Evolutionary conservation across 2,329 filamentous ascomycete genomes (phyloP).

Genomic region (Cryphonectria japonica): DNA sequence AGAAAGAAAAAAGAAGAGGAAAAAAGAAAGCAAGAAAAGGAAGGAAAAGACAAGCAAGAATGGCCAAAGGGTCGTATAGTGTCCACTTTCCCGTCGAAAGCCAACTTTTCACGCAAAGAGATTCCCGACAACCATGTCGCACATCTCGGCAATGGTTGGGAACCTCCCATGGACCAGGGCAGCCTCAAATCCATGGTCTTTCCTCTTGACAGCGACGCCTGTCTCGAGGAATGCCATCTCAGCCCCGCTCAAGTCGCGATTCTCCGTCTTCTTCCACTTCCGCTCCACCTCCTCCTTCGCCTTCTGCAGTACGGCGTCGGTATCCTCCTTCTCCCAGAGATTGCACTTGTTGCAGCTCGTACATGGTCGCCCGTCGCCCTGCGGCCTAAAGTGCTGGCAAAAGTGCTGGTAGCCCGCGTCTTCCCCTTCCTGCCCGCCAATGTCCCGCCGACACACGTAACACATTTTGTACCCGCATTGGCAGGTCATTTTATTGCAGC

Average conservation of each 20-base stretch:
- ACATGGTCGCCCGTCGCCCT: constrained; percentile 73
- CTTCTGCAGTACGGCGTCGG: constrained; percentile 67
- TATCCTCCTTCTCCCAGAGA: constrained; percentile 76
- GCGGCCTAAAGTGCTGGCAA: constrained; percentile 90
- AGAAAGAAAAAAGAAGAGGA: neutral
- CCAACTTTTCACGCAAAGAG: constrained; percentile 42
- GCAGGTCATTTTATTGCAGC: constrained; percentile 97
- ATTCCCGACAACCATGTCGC: constrained; percentile 51
- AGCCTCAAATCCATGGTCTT: constrained; percentile 37
- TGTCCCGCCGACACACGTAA: constrained; percentile 87
- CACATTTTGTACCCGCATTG: constrained; percentile 98
- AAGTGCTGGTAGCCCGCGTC: constrained; percentile 88
- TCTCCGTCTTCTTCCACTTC: constrained; percentile 70
- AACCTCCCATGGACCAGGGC: constrained; percentile 40
- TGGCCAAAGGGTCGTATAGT: neutral
- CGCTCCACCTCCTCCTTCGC: constrained; percentile 74
- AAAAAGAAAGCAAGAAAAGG: neutral
- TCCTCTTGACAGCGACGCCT: constrained; percentile 45
- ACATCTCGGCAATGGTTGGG: constrained; percentile 48
- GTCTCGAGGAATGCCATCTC: constrained; percentile 63
- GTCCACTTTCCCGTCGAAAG: neutral
- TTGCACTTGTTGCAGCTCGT: constrained; percentile 80
- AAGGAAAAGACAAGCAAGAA: neutral
- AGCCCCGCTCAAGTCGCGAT: constrained; percentile 56
- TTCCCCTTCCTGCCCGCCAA: constrained; percentile 49